Conservation (phyloP, 371 early-diverging fungal genomes). For the Smittium mucronatum region DNA sequence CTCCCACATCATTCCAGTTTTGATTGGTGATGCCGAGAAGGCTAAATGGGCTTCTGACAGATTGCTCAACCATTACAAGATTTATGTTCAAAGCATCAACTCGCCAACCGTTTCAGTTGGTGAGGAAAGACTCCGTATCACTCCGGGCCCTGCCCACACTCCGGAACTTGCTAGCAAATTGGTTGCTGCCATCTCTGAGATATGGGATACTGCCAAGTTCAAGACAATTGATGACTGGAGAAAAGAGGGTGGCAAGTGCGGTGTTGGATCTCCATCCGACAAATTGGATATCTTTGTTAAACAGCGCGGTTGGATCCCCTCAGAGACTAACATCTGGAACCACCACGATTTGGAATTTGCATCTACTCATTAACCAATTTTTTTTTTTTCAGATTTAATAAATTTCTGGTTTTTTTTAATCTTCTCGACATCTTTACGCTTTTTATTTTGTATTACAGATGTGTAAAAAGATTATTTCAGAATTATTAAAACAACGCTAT, state of each 20-base stretch:
- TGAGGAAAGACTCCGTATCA: constrained; percentile 94
- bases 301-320: constrained; percentile 10
- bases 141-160: constrained; percentile 91
- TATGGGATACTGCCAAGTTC: constrained; percentile 77
- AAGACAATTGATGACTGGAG: constrained; percentile 77
- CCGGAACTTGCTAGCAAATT: constrained; percentile 66
- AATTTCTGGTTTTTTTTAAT: no score
- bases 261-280: constrained; percentile 51
- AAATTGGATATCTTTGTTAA: constrained; percentile 11
- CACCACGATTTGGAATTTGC: constrained; percentile 2
- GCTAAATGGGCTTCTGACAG: constrained; percentile 86
- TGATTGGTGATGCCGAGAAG: constrained; percentile 89
- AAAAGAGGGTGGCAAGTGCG: constrained; percentile 71
- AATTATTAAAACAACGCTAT: no score
- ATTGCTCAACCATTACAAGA: constrained; percentile 69
- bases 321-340: constrained; percentile 8
- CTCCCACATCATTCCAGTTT: constrained; percentile 94
- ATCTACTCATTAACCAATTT: not conserved
- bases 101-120: constrained; percentile 92
- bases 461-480: no score
- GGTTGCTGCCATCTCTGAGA: constrained; percentile 64
- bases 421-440: no score
- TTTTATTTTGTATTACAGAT: no score
- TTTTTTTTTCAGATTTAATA: not conserved
- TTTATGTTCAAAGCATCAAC: constrained; percentile 97